phyloP scores from a whole-genome alignment of 108 stramenopile species.

The Skeletonema potamos region DNA sequence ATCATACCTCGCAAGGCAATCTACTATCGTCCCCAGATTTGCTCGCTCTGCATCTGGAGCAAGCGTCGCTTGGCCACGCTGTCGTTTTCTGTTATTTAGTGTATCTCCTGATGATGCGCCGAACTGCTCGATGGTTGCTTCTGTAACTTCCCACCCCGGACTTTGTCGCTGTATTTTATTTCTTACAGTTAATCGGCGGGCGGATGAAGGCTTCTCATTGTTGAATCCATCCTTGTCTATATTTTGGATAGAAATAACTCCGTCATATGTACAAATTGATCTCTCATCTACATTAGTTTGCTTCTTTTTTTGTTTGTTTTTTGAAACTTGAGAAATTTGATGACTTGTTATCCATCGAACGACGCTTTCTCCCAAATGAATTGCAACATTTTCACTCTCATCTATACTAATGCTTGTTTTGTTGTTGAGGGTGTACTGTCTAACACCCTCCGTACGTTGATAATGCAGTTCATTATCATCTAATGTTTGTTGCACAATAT shows the following conservation, averaged over 20 bases:
- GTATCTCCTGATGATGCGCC: not conserved
- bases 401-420: not conserved
- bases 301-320: not conserved
- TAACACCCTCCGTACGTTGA: not conserved
- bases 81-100: not conserved
- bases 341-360: constrained; percentile 7
- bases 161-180: not conserved
- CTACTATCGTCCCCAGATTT: constrained; percentile 18
- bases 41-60: not conserved
- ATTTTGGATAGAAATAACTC: not conserved
- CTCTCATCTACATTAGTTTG: not conserved
- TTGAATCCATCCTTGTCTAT: not conserved
- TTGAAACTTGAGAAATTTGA: not conserved
- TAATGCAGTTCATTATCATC: not conserved
- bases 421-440: not conserved
- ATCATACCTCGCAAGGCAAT: constrained; percentile 41
- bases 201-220: not conserved
- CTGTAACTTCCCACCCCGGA: not conserved
- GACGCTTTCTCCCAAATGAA: constrained; percentile 9
- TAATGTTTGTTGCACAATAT: not conserved
- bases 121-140: constrained; percentile 3
- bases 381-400: not conserved
- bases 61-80: not conserved
- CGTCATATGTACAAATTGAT: not conserved
- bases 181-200: not conserved